phyloP scores from a whole-genome alignment of 306 rosid genomes.

The Prunus salicina region DNA sequence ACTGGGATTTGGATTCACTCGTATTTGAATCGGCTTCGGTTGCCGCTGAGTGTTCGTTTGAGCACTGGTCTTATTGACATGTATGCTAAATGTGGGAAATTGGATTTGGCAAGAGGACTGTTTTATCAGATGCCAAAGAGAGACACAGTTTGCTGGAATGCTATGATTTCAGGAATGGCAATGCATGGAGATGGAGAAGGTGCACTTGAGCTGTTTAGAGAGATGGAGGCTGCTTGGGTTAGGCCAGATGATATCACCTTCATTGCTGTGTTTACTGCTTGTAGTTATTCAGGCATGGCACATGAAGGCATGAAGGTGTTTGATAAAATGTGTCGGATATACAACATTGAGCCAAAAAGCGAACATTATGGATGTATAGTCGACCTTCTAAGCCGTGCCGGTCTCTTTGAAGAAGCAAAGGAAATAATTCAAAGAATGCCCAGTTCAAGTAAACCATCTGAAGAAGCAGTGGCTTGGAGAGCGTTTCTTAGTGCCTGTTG shows the following conservation, averaged over 20 bases:
- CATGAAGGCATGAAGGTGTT: constrained; percentile 45
- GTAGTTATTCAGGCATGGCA: constrained; percentile 70
- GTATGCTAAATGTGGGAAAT: constrained; percentile 76
- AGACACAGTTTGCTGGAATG: constrained; percentile 72
- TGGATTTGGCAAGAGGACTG: constrained; percentile 46
- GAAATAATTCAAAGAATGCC: constrained; percentile 36
- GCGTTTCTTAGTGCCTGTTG: constrained; percentile 78
- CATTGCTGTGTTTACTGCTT: constrained; percentile 68
- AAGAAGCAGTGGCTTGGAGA: constrained; percentile 72
- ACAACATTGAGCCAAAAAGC: constrained; percentile 54
- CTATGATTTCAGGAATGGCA: constrained; percentile 72
- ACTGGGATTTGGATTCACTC: constrained; percentile 68
- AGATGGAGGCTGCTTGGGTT: constrained; percentile 47
- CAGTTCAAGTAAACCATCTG: constrained; percentile 31
- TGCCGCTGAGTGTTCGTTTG: constrained; percentile 42
- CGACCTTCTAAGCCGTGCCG: constrained; percentile 61
- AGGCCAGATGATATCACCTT: constrained; percentile 70
- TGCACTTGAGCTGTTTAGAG: constrained; percentile 47
- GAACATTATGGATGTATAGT: constrained; percentile 72
- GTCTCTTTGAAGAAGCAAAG: constrained; percentile 63
- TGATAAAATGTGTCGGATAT: constrained; percentile 47
- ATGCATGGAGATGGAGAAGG: constrained; percentile 67
- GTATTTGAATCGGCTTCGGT: constrained; percentile 27
- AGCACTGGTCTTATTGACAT: constrained; percentile 66
- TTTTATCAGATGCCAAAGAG: constrained; percentile 38